Evolutionary conservation across 1,139 yeast species (phyloP).

Genomic region (Geotrichum aggregatum): DNA sequence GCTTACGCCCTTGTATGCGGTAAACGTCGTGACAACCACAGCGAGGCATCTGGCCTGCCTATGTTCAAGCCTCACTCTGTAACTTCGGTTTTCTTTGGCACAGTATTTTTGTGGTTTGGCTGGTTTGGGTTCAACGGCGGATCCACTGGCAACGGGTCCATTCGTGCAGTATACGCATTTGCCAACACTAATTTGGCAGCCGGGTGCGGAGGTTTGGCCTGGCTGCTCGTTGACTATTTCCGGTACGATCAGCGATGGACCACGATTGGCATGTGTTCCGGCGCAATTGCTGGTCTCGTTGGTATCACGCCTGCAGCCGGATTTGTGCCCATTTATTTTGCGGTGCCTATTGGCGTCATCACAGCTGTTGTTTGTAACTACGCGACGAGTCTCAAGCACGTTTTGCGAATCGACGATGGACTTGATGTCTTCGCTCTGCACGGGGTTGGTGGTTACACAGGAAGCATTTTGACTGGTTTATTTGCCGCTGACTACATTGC

Average conservation of each 20-base stretch:
- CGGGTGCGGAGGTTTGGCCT: slow-evolving; percentile 84
- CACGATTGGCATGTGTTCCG: slow-evolving; percentile 88
- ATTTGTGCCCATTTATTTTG: slow-evolving; percentile 83
- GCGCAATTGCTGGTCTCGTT: slow-evolving; percentile 90
- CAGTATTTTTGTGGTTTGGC: slow-evolving; percentile 93
- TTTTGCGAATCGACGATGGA: slow-evolving; percentile 85
- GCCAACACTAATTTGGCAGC: slow-evolving; percentile 93
- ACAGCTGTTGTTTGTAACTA: slow-evolving; percentile 77
- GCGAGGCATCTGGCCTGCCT: slow-evolving; percentile 62
- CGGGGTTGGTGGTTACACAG: slow-evolving; percentile 89
- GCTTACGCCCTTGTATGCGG: slow-evolving; percentile 90
- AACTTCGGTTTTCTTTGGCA: slow-evolving; percentile 82
- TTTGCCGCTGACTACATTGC: slow-evolving; percentile 93
- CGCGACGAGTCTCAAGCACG: slow-evolving; percentile 73
- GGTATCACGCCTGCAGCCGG: slow-evolving; percentile 98
- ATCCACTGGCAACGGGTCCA: slow-evolving; percentile 84
- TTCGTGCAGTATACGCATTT: slow-evolving; percentile 91
- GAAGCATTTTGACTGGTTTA: slow-evolving; percentile 79
- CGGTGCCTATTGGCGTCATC: slow-evolving; percentile 76
- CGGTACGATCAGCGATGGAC: slow-evolving; percentile 92
- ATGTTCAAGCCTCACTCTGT: slow-evolving; percentile 90
- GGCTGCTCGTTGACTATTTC: slow-evolving; percentile 89
- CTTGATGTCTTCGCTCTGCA: slow-evolving; percentile 91
- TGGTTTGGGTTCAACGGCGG: slow-evolving; percentile 99
- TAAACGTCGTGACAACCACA: slow-evolving; percentile 69